A percentile compares a stretch with the other conserved stretches of the same genome.
Evolutionary conservation across 225 moss, liverwort and hornwort species (phyloP).

Genomic region (Rhytidiadelphus loreus): DNA sequence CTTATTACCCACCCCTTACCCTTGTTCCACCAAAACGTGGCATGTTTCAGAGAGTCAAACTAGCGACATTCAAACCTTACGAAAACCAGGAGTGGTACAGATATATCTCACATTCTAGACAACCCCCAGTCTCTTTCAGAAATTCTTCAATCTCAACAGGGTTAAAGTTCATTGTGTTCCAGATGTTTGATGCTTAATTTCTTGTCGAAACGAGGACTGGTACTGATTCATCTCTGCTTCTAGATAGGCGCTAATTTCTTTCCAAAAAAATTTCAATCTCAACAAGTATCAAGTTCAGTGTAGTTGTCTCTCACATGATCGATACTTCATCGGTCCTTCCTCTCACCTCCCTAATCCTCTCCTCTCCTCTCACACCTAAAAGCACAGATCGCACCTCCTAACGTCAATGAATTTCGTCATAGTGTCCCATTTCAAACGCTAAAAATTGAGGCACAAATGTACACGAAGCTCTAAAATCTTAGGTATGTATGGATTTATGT

Average conservation of each 20-base stretch:
- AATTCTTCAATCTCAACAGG: background rate
- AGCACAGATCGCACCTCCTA: background rate
- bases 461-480: background rate
- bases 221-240: background rate
- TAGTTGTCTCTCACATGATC: background rate
- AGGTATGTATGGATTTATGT: too few relatives aligned
- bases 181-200: background rate
- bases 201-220: background rate
- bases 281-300: background rate
- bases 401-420: background rate
- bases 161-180: background rate
- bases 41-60: background rate
- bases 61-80: background rate
- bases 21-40: too few relatives aligned
- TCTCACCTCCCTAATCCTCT: background rate
- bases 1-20: too few relatives aligned
- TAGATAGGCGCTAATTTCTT: background rate
- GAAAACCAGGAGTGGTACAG: background rate
- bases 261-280: background rate
- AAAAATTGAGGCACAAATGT: background rate
- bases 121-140: background rate
- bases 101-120: background rate
- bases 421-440: background rate
- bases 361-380: background rate
- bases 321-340: background rate